These are phyloP conservation scores for Heliocybe sulcata DNA, from an alignment of 1,284 basidiomycete genomes.

Conservation along the genomic window DNA sequence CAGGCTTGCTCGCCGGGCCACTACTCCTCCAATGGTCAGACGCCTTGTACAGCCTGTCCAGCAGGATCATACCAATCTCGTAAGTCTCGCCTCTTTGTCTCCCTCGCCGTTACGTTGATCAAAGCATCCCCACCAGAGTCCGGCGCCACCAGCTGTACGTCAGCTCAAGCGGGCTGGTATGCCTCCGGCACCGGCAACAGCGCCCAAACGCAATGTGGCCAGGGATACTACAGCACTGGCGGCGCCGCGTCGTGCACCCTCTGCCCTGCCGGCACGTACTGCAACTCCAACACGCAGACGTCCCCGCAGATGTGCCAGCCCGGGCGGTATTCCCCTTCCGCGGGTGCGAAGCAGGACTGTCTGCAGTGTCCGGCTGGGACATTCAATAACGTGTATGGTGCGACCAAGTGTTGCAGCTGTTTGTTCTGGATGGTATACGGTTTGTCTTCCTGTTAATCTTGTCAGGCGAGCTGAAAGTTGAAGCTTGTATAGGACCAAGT, in stretches of 20 bases:
- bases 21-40: neutral
- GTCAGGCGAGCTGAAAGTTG: neutral
- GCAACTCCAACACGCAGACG: conserved; percentile 6
- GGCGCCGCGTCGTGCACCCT: conserved; percentile 8
- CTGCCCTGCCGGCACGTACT: conserved; percentile 8
- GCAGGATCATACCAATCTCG: neutral
- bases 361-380: conserved; percentile 13
- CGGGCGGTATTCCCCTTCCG: conserved; percentile 4
- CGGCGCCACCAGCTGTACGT: conserved; percentile 5
- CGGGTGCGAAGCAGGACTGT: conserved; percentile 8
- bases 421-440: conserved; percentile 17
- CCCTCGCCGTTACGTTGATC: neutral
- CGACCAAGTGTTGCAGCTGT: conserved; percentile 16
- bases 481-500: conserved; percentile 9
- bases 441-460: neutral
- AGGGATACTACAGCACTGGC: conserved; percentile 9
- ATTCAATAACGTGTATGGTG: conserved; percentile 13
- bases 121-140: conserved; percentile 6
- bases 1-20: neutral
- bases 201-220: conserved; percentile 4
- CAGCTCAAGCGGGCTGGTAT: conserved; percentile 9
- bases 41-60: neutral
- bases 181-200: conserved; percentile 9
- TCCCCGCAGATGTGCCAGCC: conserved; percentile 6
- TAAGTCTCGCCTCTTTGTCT: neutral